Evolutionary conservation across 1,284 basidiomycete species (phyloP).

Genomic region (Agaricales sp.): DNA sequence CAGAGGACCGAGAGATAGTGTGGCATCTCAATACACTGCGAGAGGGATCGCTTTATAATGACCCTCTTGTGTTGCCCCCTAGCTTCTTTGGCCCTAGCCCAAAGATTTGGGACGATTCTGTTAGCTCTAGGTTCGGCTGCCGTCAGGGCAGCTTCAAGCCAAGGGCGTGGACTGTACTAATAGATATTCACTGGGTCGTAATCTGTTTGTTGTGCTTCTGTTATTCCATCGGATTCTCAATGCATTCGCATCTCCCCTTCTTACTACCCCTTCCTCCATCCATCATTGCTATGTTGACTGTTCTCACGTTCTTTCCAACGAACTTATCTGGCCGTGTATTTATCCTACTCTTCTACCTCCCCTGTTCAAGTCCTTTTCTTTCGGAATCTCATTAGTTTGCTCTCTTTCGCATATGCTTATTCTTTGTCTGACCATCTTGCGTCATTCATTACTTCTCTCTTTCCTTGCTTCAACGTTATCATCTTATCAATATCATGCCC

Average conservation of each 20-base stretch:
- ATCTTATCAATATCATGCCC: neutral
- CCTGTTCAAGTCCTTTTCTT: conserved; percentile 3
- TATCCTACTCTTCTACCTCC: neutral
- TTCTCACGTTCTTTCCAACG: too few species aligned
- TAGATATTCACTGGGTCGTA: too few species aligned
- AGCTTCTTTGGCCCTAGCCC: too few species aligned
- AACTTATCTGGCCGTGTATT: too few species aligned
- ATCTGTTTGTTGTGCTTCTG: neutral
- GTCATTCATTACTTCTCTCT: conserved; percentile 8
- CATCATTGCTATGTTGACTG: too few species aligned
- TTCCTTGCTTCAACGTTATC: conserved; percentile 4
- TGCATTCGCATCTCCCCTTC: too few species aligned
- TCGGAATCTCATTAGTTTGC: conserved; percentile 1
- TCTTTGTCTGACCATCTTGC: conserved; percentile 3
- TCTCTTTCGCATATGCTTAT: neutral
- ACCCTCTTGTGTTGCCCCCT: conserved; percentile 25
- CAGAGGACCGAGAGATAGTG: neutral
- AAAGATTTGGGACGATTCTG: too few species aligned
- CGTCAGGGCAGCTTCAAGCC: too few species aligned
- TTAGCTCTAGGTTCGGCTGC: too few species aligned
- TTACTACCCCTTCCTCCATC: too few species aligned
- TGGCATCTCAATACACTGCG: neutral
- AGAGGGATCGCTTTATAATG: neutral
- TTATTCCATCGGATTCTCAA: neutral
- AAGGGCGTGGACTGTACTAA: too few species aligned